A percentile compares a stretch with the other conserved stretches of the same genome.
These are phyloP conservation scores for Emergomyces pasteurianus DNA, from an alignment of 2,329 filamentous ascomycete species.

Conservation along the genomic window DNA sequence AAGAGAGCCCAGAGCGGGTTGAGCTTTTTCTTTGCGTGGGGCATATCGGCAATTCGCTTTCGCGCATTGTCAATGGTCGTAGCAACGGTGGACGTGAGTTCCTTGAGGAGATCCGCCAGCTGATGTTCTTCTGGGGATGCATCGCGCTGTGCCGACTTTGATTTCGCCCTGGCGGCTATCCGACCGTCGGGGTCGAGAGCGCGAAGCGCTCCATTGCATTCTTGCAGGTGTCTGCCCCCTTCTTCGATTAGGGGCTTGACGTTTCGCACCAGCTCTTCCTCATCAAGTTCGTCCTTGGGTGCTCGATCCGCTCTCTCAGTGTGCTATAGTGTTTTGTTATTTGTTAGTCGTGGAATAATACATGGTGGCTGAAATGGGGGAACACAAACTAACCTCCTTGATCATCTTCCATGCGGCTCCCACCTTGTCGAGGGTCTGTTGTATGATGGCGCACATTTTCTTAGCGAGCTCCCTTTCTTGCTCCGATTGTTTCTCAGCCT, in stretches of 20 bases:
- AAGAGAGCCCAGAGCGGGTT: constrained; percentile 71
- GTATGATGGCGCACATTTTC: constrained; percentile 60
- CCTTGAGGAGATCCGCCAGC: constrained; percentile 75
- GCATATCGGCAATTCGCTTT: constrained; percentile 82
- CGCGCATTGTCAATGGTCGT: constrained; percentile 78
- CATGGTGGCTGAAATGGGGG: background rate
- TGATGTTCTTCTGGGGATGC: constrained; percentile 73
- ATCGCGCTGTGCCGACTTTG: constrained; percentile 60
- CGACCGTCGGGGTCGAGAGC: constrained; percentile 80
- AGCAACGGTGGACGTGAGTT: constrained; percentile 66
- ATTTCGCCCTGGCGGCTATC: constrained; percentile 75
- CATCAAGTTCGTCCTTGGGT: constrained; percentile 76
- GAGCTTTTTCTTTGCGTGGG: constrained; percentile 86
- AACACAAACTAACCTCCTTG: constrained; percentile 48
- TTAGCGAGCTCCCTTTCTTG: constrained; percentile 65
- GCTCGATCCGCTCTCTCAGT: constrained; percentile 71
- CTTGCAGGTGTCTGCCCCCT: constrained; percentile 66
- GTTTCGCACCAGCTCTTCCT: constrained; percentile 74
- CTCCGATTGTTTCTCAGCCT: constrained; percentile 49
- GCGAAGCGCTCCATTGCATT: constrained; percentile 76
- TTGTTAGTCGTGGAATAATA: constrained; percentile 15
- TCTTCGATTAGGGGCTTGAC: constrained; percentile 85
- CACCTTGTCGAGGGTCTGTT: constrained; percentile 71
- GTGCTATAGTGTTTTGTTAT: constrained; percentile 38
- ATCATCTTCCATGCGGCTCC: constrained; percentile 80